phyloP scores from a whole-genome alignment of 2,329 filamentous ascomycete species.

The Sordariomycetes sp. region DNA sequence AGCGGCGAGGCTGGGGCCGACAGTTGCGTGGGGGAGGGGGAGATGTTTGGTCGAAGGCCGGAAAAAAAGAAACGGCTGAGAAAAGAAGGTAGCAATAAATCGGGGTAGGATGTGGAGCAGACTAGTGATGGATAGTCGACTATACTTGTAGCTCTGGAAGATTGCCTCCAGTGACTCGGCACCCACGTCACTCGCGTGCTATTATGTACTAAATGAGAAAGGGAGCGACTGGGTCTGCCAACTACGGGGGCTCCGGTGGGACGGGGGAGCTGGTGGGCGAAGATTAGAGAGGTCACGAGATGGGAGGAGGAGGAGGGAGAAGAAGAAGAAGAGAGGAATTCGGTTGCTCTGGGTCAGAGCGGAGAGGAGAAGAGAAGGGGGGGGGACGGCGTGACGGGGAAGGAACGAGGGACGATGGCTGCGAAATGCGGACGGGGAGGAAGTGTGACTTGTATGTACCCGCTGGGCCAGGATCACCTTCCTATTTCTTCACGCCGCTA shows the following conservation, averaged over 20 bases:
- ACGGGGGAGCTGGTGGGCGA: not conserved
- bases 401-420: not conserved
- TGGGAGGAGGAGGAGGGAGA: not conserved
- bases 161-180: not conserved
- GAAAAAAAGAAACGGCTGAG: slow-evolving; percentile 5
- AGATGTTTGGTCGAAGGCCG: slow-evolving; percentile 4
- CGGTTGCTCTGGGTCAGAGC: not conserved
- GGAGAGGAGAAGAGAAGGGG: not conserved
- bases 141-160: not conserved
- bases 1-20: not conserved
- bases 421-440: not conserved
- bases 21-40: slow-evolving; percentile 5
- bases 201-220: not conserved
- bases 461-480: not conserved
- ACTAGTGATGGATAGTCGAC: not conserved
- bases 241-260: not conserved
- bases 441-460: not conserved
- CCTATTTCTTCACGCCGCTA: not conserved
- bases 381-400: not conserved
- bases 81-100: not conserved
- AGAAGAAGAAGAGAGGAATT: not conserved
- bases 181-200: not conserved
- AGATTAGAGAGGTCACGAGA: not conserved
- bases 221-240: not conserved
- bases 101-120: slow-evolving; percentile 1